Conservation (phyloP, 2,329 filamentous ascomycete species). For the Lasiodiplodia sp. region DNA sequence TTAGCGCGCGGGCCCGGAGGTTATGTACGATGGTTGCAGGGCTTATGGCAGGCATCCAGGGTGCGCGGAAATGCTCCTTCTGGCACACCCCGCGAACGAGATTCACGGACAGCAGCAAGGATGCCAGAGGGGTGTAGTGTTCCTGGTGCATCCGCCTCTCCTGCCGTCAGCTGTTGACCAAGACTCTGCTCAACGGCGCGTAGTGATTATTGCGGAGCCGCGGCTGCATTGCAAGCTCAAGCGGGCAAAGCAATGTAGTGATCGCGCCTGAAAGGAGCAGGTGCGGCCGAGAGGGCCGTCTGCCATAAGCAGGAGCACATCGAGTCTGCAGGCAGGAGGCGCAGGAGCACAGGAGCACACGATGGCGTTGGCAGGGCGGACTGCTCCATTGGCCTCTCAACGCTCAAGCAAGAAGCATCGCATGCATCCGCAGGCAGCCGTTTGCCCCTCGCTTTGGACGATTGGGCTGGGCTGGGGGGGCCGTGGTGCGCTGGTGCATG, state of each 20-base stretch:
- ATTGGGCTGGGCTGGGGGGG: conserved; percentile 15
- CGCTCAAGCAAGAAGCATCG: conserved; percentile 18
- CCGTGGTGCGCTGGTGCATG: conserved; percentile 1
- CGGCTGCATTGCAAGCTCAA: conserved; percentile 21
- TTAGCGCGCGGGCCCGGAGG: conserved; percentile 9
- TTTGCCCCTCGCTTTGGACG: conserved; percentile 22
- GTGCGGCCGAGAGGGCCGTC: conserved; percentile 21
- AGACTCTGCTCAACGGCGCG: background rate
- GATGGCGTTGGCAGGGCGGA: conserved; percentile 15
- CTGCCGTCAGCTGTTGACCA: conserved; percentile 17
- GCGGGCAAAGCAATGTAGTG: conserved; percentile 22
- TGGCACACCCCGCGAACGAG: conserved; percentile 1
- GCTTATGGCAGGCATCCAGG: conserved; percentile 18
- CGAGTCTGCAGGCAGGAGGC: conserved; percentile 21
- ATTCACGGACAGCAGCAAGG: background rate
- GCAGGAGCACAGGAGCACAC: conserved; percentile 17
- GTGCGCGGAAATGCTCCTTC: conserved; percentile 21
- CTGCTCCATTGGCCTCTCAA: conserved; percentile 3
- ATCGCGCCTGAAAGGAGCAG: conserved; percentile 23
- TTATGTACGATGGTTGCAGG: background rate
- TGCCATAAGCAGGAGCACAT: conserved; percentile 22
- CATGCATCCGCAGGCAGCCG: conserved; percentile 27
- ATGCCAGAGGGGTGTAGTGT: conserved; percentile 6
- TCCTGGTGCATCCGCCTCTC: conserved; percentile 22
- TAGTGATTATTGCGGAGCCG: conserved; percentile 13